Conservation (phyloP, 805 yeast species). For the Kodamaea nitidulidarum region DNA sequence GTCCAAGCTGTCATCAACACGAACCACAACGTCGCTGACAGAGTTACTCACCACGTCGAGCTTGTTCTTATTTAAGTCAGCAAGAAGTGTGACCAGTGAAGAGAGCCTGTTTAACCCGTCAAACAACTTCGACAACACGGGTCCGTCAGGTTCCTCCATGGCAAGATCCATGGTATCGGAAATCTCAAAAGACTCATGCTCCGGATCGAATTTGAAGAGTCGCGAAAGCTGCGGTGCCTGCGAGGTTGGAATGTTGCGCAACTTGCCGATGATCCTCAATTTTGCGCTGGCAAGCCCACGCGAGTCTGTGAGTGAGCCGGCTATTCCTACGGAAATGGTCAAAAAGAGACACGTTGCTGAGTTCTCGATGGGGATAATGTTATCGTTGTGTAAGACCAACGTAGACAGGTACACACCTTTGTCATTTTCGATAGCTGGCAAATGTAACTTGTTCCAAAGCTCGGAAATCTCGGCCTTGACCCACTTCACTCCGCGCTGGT, state of each 20-base stretch:
- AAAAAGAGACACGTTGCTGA: constrained; percentile 33
- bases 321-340: constrained; percentile 19
- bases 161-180: constrained; percentile 26
- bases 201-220: constrained; percentile 19
- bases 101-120: constrained; percentile 28
- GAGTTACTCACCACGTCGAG: constrained; percentile 25
- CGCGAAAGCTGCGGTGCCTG: constrained; percentile 17
- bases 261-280: constrained; percentile 19
- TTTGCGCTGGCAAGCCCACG: neutral
- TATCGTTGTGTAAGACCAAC: constrained; percentile 21
- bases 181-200: constrained; percentile 25
- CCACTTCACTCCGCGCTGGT: constrained; percentile 34
- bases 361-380: constrained; percentile 30
- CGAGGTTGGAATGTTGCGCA: constrained; percentile 22
- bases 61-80: constrained; percentile 27
- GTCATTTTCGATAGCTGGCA: constrained; percentile 9
- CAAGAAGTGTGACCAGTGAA: constrained; percentile 29
- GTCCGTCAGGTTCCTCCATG: constrained; percentile 7
- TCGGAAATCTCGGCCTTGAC: constrained; percentile 3
- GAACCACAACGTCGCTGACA: constrained; percentile 25
- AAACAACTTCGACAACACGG: constrained; percentile 14
- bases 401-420: constrained; percentile 19
- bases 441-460: constrained; percentile 4
- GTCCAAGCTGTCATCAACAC: constrained; percentile 21
- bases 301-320: neutral